Conservation (phyloP, 805 yeast genomes). For the Ogataea dorogensis region DNA sequence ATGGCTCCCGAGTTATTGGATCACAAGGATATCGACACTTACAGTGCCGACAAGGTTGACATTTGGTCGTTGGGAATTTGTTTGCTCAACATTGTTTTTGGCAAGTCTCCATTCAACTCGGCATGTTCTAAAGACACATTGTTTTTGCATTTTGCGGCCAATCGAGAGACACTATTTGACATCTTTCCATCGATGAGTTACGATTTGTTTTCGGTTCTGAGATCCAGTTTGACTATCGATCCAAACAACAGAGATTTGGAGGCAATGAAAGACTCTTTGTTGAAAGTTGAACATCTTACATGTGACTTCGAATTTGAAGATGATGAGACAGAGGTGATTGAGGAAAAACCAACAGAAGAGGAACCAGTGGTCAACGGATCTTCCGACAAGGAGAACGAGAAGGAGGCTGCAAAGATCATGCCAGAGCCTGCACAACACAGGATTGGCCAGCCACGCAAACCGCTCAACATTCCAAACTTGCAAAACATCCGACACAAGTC, state of each 20-base stretch:
- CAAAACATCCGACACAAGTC: conserved; percentile 21
- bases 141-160: conserved; percentile 80
- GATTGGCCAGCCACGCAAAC: conserved; percentile 27
- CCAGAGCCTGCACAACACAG: conserved; percentile 15
- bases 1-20: conserved; percentile 95
- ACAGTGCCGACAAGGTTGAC: conserved; percentile 80
- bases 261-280: conserved; percentile 59
- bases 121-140: conserved; percentile 77
- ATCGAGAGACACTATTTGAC: conserved; percentile 87
- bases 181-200: conserved; percentile 86
- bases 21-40: conserved; percentile 46
- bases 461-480: conserved; percentile 30
- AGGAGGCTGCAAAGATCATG: conserved; percentile 12
- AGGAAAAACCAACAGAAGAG: conserved; percentile 20
- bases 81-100: conserved; percentile 79
- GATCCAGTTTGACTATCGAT: conserved; percentile 77
- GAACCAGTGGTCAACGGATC: conserved; percentile 1
- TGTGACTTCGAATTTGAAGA: conserved; percentile 69
- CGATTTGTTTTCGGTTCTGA: conserved; percentile 81
- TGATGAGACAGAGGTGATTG: conserved; percentile 22
- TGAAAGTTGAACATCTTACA: conserved; percentile 64
- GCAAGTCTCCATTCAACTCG: conserved; percentile 79
- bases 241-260: conserved; percentile 77
- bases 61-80: conserved; percentile 90
- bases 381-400: conserved; percentile 29